Evolutionary conservation across 495 filamentous ascomycete genomes (phyloP).

Genomic region (Delitschia confertaspora): DNA sequence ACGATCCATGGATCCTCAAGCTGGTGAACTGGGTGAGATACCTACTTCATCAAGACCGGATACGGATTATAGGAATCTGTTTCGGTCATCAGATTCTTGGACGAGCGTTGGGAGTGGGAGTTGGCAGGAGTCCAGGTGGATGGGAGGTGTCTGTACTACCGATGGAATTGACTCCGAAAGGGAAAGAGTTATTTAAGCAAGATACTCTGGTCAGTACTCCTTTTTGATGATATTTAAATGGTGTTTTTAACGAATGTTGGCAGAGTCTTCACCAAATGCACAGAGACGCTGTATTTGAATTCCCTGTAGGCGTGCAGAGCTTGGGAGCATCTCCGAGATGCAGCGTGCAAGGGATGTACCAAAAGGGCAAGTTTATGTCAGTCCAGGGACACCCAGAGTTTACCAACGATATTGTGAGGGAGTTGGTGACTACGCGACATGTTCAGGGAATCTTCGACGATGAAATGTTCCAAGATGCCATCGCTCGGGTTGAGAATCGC

Average conservation of each 20-base stretch:
- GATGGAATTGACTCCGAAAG: constrained; percentile 58
- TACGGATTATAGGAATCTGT: constrained; percentile 71
- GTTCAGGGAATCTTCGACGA: constrained; percentile 56
- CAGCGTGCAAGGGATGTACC: constrained; percentile 72
- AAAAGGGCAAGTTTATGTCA: constrained; percentile 55
- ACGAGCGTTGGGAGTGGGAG: constrained; percentile 59
- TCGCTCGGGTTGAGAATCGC: constrained; percentile 51
- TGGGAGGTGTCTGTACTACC: constrained; percentile 78
- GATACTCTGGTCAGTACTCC: constrained; percentile 52
- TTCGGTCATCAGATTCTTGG: constrained; percentile 90
- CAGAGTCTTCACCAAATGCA: constrained; percentile 88
- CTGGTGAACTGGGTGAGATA: constrained; percentile 61
- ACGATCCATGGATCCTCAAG: constrained; percentile 64
- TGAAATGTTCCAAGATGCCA: constrained; percentile 54
- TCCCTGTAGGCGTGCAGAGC: constrained; percentile 51
- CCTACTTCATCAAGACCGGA: constrained; percentile 47
- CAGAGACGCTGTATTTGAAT: constrained; percentile 61
- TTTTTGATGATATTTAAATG: constrained; percentile 4
- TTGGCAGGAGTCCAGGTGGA: constrained; percentile 56
- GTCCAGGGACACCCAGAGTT: constrained; percentile 94
- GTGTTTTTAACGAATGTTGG: constrained; percentile 10
- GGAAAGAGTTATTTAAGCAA: constrained; percentile 62
- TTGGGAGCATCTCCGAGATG: constrained; percentile 62
- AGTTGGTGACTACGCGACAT: constrained; percentile 55
- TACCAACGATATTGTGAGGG: constrained; percentile 59